Evolutionary conservation across 192 early-diverging fungal genomes (phyloP).

Genomic region (Coemansia sp.): DNA sequence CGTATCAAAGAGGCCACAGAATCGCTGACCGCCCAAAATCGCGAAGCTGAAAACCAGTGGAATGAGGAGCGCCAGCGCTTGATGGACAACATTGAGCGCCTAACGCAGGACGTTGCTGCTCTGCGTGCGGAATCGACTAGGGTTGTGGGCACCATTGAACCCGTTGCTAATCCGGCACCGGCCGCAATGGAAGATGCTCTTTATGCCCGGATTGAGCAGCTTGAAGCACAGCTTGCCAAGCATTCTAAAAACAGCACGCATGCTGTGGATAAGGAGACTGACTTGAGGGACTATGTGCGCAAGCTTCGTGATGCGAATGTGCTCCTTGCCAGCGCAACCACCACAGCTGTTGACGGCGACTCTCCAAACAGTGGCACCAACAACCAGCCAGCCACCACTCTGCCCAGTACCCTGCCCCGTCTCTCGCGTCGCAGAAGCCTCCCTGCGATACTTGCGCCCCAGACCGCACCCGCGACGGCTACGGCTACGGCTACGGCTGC

Average conservation of each 20-base stretch:
- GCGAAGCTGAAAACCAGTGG: conserved; percentile 23
- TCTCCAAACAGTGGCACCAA: not conserved
- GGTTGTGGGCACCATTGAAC: conserved; percentile 36
- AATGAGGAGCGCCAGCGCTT: conserved; percentile 41
- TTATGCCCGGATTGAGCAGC: not conserved
- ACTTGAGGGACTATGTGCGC: conserved; percentile 15
- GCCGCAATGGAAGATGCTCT: conserved; percentile 1
- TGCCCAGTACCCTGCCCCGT: not conserved
- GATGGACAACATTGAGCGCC: conserved; percentile 44
- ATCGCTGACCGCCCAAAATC: conserved; percentile 15
- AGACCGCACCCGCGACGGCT: not conserved
- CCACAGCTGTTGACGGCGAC: conserved; percentile 13
- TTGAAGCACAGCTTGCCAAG: conserved; percentile 9
- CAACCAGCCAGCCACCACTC: not conserved
- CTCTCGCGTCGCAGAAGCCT: conserved; percentile 16
- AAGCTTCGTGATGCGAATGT: conserved; percentile 15
- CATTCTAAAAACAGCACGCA: not conserved
- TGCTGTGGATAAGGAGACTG: not conserved
- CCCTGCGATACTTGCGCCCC: not conserved
- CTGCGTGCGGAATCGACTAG: conserved; percentile 9
- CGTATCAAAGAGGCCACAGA: conserved; percentile 29
- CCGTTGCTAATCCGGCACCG: not conserved
- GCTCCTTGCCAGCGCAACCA: conserved; percentile 11
- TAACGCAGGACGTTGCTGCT: conserved; percentile 25
- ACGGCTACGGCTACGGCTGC: not conserved